Conservation (phyloP, 164 flowering plant genomes). For the Magnolia officinalis region DNA sequence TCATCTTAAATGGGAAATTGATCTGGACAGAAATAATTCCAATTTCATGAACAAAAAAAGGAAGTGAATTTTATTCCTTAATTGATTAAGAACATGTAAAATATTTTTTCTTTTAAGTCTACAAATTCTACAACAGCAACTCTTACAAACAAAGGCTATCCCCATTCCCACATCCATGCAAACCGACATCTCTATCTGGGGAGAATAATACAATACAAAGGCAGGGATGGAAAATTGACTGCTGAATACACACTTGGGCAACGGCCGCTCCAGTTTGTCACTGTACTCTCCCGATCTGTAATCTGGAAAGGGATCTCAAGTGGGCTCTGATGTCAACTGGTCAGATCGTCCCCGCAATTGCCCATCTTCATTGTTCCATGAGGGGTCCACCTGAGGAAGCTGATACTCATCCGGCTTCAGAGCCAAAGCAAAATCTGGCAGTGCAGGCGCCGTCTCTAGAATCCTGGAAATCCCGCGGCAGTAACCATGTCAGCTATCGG, state of each 20-base stretch:
- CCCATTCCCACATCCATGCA: neutral
- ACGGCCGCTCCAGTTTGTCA: neutral
- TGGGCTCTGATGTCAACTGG: neutral
- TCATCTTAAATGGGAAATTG: too few relatives aligned
- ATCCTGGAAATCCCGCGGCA: constrained; percentile 39
- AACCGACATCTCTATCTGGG: neutral
- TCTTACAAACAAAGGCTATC: neutral
- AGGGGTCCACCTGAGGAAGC: constrained; percentile 60
- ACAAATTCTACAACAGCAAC: neutral
- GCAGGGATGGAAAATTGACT: neutral
- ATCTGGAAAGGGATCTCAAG: too few relatives aligned
- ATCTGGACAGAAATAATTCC: too few relatives aligned
- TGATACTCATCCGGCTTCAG: constrained; percentile 90
- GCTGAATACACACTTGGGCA: neutral
- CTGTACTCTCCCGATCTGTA: neutral
- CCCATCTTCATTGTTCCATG: constrained; percentile 40
- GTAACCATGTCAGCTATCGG: neutral
- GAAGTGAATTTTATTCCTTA: neutral
- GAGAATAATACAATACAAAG: neutral
- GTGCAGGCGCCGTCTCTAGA: constrained; percentile 83
- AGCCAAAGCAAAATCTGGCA: constrained; percentile 93
- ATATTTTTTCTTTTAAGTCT: neutral
- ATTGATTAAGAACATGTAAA: neutral
- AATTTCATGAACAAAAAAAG: neutral
- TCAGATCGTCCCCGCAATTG: neutral